Evolutionary conservation across 352 stramenopile species (phyloP).

Genomic region (Globisporangium canariense): DNA sequence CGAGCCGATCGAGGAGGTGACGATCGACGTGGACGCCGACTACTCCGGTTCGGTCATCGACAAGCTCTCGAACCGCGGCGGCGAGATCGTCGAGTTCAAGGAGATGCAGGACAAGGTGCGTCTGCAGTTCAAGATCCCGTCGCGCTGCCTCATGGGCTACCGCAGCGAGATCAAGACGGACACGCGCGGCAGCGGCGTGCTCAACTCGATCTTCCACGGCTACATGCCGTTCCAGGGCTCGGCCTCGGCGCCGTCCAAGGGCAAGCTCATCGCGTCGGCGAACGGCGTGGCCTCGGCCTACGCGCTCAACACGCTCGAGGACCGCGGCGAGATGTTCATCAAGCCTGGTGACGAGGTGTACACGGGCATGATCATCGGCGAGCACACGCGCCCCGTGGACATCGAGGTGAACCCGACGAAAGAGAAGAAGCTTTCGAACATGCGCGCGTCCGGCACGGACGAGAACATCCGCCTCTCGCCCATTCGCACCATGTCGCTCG

Average conservation of each 20-base stretch:
- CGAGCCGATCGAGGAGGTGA: conserved; percentile 92
- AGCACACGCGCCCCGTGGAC: conserved; percentile 94
- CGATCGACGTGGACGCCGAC: conserved; percentile 95
- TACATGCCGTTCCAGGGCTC: conserved; percentile 88
- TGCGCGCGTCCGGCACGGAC: conserved; percentile 93
- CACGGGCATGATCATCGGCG: conserved; percentile 97
- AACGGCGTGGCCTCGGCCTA: conserved; percentile 82
- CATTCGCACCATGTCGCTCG: conserved; percentile 91
- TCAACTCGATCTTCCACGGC: conserved; percentile 97
- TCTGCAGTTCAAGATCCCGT: conserved; percentile 96
- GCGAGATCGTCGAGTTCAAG: conserved; percentile 91
- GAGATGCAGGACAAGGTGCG: conserved; percentile 91
- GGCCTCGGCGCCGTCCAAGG: conserved; percentile 71
- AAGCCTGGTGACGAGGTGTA: conserved; percentile 95
- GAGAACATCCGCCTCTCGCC: conserved; percentile 94
- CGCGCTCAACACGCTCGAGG: conserved; percentile 90
- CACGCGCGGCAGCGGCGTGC: conserved; percentile 93
- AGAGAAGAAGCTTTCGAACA: conserved; percentile 97
- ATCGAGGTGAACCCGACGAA: conserved; percentile 98
- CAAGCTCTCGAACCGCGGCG: conserved; percentile 92
- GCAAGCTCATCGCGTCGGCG: conserved; percentile 80
- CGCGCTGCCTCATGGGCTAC: conserved; percentile 96
- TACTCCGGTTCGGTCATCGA: conserved; percentile 97
- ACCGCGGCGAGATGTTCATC: conserved; percentile 96
- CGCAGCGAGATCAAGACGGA: conserved; percentile 93